Evolutionary conservation across 116 monocot species (phyloP).

Genomic region (Papilionanthe hybrid): DNA sequence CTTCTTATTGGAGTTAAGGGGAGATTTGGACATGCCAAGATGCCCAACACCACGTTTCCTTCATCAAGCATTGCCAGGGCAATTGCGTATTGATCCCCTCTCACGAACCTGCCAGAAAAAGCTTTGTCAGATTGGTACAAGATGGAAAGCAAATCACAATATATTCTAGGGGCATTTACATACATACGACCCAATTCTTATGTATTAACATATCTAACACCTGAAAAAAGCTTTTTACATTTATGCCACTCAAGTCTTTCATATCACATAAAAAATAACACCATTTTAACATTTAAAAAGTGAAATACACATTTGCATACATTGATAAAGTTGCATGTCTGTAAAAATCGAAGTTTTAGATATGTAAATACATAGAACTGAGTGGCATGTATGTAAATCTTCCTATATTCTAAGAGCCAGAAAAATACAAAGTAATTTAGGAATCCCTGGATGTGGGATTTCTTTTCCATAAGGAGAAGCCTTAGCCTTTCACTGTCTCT

Average conservation of each 20-base stretch:
- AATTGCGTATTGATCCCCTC: constrained; percentile 98
- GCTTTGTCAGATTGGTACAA: constrained; percentile 1
- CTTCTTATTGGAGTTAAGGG: constrained; percentile 43
- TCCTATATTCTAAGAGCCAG: neutral
- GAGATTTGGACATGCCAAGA: constrained; percentile 95
- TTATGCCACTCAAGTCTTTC: too few relatives aligned
- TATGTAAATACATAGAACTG: too few relatives aligned
- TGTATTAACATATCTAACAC: too few relatives aligned
- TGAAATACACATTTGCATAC: too few relatives aligned
- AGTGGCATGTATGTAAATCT: too few relatives aligned
- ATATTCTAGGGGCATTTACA: neutral
- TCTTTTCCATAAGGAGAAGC: neutral
- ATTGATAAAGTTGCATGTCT: too few relatives aligned
- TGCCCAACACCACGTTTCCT: constrained; percentile 82
- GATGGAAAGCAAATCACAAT: neutral
- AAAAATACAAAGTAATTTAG: neutral
- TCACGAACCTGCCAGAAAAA: constrained; percentile 57
- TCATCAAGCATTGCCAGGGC: constrained; percentile 82
- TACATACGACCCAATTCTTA: too few relatives aligned
- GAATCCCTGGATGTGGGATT: neutral
- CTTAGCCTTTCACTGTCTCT: neutral
- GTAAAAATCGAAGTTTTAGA: too few relatives aligned
- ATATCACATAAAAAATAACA: too few relatives aligned
- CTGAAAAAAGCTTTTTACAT: too few relatives aligned
- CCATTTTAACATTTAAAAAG: too few relatives aligned